Evolutionary conservation across 805 yeast genomes (phyloP), one percentile per base, ranked within the genome.

Genomic region (Danielia reshetovae): DNA sequence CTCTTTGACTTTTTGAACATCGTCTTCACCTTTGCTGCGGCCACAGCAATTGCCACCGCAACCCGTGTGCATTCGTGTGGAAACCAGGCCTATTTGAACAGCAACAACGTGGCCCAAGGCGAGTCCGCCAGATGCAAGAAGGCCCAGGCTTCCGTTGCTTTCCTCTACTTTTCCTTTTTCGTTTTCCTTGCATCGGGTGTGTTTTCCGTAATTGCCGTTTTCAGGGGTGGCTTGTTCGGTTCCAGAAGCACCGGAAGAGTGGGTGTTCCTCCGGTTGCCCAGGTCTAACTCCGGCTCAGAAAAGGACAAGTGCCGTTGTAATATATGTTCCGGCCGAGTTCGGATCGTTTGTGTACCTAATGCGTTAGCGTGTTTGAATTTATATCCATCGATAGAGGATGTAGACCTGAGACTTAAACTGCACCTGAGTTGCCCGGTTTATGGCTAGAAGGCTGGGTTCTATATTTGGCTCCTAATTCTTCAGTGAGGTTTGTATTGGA

Each of bases 1-100:
- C 51, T 68, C 37, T 68, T 86, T 57, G 98, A 93, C 72, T 81
- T 87, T 69, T 71, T 93, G 65, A 88, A 88, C 75, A 66, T 79
- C 51, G 84, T 89, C 51, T 93, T 93, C 80, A 80, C 96, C 38
- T 86, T 93, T 62, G 79, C 97, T 32, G 97, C 86, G 47, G 97
- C 89, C 54, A 79, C 95, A 39, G 96, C 96, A 34, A 71, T 93
- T 57, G 97, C 97, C 35, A 95, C 86, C 41, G 94, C 80, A 54
- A 79, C 85, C 57, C 79, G 89, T 65, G 74, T 72, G 46, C 96
- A 88, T 74, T 82, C 95, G 26, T 90, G 98, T 74, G 40, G 70
- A 50, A 83, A 87, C 78, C 48, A 68, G 43, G 39, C 83, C 36
- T 88, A 85, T 73, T 41, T 88, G 48, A 70, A 77, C 49, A 31